These are phyloP conservation scores for Arctostaphylos glauca DNA, from an alignment of 148 eudicot species.

Conservation along the genomic window DNA sequence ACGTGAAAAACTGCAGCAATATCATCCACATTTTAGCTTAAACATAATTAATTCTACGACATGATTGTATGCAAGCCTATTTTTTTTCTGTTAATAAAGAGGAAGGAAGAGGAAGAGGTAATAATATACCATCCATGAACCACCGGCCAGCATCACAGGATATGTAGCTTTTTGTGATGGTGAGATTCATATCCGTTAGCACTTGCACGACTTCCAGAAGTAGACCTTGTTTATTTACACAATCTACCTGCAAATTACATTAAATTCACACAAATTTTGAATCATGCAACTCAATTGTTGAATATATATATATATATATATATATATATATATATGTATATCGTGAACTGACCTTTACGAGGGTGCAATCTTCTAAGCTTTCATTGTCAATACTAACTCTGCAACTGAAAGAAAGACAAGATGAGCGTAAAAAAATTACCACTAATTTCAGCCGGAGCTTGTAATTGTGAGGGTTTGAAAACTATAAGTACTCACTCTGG, in stretches of 20 bases:
- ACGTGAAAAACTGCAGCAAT: conserved; percentile 58
- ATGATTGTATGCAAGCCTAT: no score
- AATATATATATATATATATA: background rate
- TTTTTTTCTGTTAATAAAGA: no score
- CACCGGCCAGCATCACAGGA: conserved; percentile 91
- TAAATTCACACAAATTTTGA: background rate
- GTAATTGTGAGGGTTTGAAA: no score
- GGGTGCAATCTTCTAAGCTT: conserved; percentile 47
- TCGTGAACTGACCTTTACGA: conserved; percentile 47
- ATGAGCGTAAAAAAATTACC: no score
- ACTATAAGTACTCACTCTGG: conserved; percentile 40
- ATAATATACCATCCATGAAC: conserved; percentile 81
- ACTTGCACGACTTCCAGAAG: conserved; percentile 90
- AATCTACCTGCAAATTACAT: conserved; percentile 52
- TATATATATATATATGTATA: no score
- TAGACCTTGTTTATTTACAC: conserved; percentile 77
- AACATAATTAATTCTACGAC: no score
- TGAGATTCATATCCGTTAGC: conserved; percentile 76
- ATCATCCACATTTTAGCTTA: background rate
- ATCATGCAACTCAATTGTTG: no score
- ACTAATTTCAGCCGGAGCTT: no score
- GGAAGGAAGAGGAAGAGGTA: no score
- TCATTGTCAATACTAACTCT: conserved; percentile 59
- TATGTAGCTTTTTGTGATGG: conserved; percentile 73
- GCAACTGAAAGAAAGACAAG: conserved; percentile 38